Conservation (phyloP, 345 rosid genomes). For the Rubroshorea leprosula region DNA sequence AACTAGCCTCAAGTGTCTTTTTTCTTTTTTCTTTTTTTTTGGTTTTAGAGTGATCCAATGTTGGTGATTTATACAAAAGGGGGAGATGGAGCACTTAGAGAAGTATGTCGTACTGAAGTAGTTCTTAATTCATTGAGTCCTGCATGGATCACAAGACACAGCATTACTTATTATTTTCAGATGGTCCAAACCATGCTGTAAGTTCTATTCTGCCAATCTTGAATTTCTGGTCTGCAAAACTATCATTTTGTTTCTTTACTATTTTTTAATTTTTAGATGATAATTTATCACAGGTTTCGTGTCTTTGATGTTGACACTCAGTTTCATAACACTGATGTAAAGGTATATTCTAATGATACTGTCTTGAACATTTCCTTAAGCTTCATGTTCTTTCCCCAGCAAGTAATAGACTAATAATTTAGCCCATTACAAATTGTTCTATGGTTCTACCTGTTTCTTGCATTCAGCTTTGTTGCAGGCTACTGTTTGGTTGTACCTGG, state of each 20-base stretch:
- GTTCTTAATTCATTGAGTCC: constrained; percentile 78
- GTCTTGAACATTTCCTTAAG: not conserved
- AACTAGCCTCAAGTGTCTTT: constrained; percentile 14
- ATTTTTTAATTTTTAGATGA: constrained; percentile 17
- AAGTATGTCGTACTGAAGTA: constrained; percentile 73
- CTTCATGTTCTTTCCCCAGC: not conserved
- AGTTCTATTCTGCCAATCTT: constrained; percentile 27
- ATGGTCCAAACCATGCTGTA: constrained; percentile 70
- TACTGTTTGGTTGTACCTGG: not conserved
- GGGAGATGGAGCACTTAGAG: constrained; percentile 58
- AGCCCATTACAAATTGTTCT: too few relatives aligned
- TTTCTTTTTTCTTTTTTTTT: too few relatives aligned
- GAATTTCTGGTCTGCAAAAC: constrained; percentile 1
- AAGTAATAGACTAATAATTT: too few relatives aligned
- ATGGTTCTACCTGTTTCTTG: not conserved
- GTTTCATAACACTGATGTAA: constrained; percentile 58
- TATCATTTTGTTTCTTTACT: constrained; percentile 16
- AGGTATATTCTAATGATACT: constrained; percentile 37
- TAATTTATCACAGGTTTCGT: constrained; percentile 45
- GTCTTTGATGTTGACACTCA: constrained; percentile 78
- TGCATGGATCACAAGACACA: constrained; percentile 58
- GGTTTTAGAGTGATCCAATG: constrained; percentile 86
- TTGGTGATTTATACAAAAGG: constrained; percentile 60
- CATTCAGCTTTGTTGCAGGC: not conserved
- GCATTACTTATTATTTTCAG: constrained; percentile 60